These are phyloP conservation scores for Cubamyces lactineus DNA, from an alignment of 768 basidiomycete species.

Conservation along the genomic window DNA sequence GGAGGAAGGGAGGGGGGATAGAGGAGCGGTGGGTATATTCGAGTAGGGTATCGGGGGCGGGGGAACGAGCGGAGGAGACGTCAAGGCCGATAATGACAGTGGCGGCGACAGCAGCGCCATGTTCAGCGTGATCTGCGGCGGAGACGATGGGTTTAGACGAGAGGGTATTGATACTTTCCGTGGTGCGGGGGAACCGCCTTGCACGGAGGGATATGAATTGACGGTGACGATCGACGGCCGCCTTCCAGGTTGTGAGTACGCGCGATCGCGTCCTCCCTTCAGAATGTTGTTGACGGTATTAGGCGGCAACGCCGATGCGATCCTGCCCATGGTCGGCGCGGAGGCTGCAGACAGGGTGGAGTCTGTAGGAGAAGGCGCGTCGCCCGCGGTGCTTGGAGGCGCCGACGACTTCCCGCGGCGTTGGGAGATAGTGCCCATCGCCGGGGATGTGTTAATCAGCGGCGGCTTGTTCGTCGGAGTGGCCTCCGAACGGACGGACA, in stretches of 20 bases:
- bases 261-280: slow-evolving; percentile 55
- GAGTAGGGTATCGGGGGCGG: slow-evolving; percentile 53
- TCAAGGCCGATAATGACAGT: slow-evolving; percentile 37
- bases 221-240: slow-evolving; percentile 60
- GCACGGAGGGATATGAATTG: slow-evolving; percentile 55
- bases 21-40: slow-evolving; percentile 72
- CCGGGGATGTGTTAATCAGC: slow-evolving; percentile 62
- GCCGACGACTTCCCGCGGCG: slow-evolving; percentile 69
- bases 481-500: slow-evolving; percentile 39
- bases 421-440: slow-evolving; percentile 68
- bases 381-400: slow-evolving; percentile 40
- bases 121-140: slow-evolving; percentile 52
- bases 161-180: slow-evolving; percentile 69
- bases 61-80: slow-evolving; percentile 42
- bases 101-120: slow-evolving; percentile 52
- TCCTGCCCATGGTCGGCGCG: slow-evolving; percentile 33
- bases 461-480: slow-evolving; percentile 28
- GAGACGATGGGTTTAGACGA: slow-evolving; percentile 53
- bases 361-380: slow-evolving; percentile 43
- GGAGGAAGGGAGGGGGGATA: slow-evolving; percentile 74
- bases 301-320: slow-evolving; percentile 45
- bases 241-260: slow-evolving; percentile 78
- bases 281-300: slow-evolving; percentile 42
- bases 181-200: slow-evolving; percentile 41
- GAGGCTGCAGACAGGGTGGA: slow-evolving; percentile 42